A percentile compares a stretch with the other conserved stretches of the same genome.
phyloP scores from a whole-genome alignment of 306 rosid species.

The Citrullus amarus region DNA sequence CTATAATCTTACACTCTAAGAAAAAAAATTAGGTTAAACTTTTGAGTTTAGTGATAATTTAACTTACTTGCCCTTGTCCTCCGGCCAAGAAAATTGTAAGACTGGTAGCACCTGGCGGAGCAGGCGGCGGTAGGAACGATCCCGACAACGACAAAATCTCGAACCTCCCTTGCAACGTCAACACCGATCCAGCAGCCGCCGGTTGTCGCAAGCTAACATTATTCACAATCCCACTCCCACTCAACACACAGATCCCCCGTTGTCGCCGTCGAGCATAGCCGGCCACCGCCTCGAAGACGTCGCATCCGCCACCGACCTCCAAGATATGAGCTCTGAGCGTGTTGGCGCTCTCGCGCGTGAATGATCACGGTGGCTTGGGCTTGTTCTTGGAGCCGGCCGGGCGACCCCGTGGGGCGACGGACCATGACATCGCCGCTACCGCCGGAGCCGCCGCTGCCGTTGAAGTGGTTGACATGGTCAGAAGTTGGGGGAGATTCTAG shows the following conservation, averaged over 20 bases:
- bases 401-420: conserved; percentile 9
- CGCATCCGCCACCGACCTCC: conserved; percentile 2
- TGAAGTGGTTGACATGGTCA: conserved; percentile 7
- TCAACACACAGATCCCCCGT: conserved; percentile 14
- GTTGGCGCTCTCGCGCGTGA: conserved; percentile 9
- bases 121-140: conserved; percentile 11
- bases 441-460: not conserved
- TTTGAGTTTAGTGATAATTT: not conserved
- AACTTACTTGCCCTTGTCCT: conserved; percentile 10
- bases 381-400: conserved; percentile 15
- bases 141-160: conserved; percentile 14
- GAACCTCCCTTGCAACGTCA: conserved; percentile 8
- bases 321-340: conserved; percentile 14
- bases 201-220: conserved; percentile 14
- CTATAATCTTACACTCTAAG: not conserved
- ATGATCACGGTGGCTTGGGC: conserved; percentile 8
- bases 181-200: not conserved
- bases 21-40: not conserved
- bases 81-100: conserved; percentile 11
- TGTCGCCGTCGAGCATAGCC: not conserved
- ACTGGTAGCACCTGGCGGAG: conserved; percentile 15
- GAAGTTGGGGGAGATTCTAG: not conserved
- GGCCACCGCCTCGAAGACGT: conserved; percentile 8
- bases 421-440: conserved; percentile 2
- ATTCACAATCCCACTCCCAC: conserved; percentile 10